Percentiles rank a stretch among this genome's conserved stretches.
These are phyloP conservation scores for Rosa lucieae DNA, from an alignment of 306 rosid genomes.

Conservation along the genomic window DNA sequence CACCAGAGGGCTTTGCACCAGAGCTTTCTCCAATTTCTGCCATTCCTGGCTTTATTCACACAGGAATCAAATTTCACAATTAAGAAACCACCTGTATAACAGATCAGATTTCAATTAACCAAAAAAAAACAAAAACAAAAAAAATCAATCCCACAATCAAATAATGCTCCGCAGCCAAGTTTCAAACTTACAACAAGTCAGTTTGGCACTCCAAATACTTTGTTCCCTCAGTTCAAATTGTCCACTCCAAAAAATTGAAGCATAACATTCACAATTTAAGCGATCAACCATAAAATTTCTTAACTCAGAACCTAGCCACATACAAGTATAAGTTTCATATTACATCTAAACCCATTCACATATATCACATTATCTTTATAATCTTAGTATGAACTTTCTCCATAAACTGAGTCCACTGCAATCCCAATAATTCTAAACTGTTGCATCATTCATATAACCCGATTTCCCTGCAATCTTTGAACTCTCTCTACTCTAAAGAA, in stretches of 20 bases:
- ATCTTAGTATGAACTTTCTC: background rate
- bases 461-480: background rate
- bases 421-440: background rate
- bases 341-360: background rate
- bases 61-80: background rate
- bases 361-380: background rate
- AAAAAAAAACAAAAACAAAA: background rate
- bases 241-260: background rate
- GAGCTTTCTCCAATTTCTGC: slow-evolving; percentile 67
- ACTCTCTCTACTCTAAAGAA: background rate
- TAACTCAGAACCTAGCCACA: background rate
- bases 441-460: background rate
- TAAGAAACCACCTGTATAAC: background rate
- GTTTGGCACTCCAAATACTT: background rate
- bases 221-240: background rate
- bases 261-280: background rate
- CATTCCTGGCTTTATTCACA: slow-evolving; percentile 28
- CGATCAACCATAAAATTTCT: background rate
- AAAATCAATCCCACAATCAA: background rate
- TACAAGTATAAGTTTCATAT: background rate
- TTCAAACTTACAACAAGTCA: background rate
- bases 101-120: background rate
- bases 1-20: slow-evolving; percentile 42
- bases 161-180: background rate
- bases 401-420: background rate